Base-by-base conservation (phyloP, 306 rosid species). In the Vigna trinervia region DNA sequence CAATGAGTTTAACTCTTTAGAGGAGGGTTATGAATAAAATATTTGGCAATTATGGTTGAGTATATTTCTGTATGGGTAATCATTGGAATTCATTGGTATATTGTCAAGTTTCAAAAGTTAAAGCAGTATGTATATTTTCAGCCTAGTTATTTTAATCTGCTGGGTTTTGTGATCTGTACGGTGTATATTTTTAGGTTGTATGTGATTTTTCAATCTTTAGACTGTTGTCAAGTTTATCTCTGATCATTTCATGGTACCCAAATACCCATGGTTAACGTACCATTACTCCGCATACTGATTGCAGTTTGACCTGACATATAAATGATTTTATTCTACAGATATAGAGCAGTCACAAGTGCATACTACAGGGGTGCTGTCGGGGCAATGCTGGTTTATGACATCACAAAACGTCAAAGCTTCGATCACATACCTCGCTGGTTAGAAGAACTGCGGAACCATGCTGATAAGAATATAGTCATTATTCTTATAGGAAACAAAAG, bases 391-490 rank as follows among this genome's bases (percentile, higher is more conserved):
- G 98, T 91, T 26, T 93, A 93, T 54, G 98, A 93, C 83, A 88
- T 93, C 69, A 87, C 96, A 5, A 93, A 90, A 82, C 97, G 98
- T 47, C 98, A 84, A 77, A 91, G 81, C 64, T 93, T 93, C 45
- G 97, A 93, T 84, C 98, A 93, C 74, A 93, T 91, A 81, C 98
- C 98, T 4, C 91, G 98, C 23, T 93, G 98, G 98, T 85, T 93
- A 14, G 98, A 93, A 84, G 98, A 93, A 84, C 82, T 93, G 80
- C 93, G 98, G 11, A 86, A 85, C 86, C 98, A 93, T 7, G 98
- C 98, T 0, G 98, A 93, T 87, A 93, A 93, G 88, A 93, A 93
- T 77, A 91, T 93, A 8, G 98, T 93, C 67, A 93, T 93, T 82
- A 93, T 91, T 80, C 87, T 93, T 71, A 84, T 93, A 36, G 98